Evolutionary conservation across 306 rosid genomes (phyloP).

Genomic region (Medicago arabica): DNA sequence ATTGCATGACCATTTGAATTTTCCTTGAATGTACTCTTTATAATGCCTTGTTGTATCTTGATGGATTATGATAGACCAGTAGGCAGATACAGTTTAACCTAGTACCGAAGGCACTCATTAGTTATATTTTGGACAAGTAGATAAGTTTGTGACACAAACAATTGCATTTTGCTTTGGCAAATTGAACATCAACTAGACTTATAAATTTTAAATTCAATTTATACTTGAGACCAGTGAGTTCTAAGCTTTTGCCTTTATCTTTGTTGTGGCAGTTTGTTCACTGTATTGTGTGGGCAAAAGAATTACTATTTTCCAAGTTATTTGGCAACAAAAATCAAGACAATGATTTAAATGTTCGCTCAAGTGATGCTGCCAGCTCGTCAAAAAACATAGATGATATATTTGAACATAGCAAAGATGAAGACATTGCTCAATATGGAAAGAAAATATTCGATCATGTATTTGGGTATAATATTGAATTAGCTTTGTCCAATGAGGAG

Average conservation of each 20-base stretch:
- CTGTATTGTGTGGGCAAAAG: slow-evolving; percentile 99
- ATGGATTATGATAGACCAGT: slow-evolving; percentile 22
- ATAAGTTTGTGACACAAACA: slow-evolving; percentile 8
- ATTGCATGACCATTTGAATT: no score
- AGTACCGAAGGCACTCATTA: slow-evolving; percentile 1
- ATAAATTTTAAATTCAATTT: slow-evolving; percentile 6
- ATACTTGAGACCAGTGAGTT: slow-evolving; percentile 18
- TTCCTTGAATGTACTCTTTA: background rate
- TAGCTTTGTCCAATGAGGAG: slow-evolving; percentile 88
- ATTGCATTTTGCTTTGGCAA: background rate
- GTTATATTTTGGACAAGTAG: background rate
- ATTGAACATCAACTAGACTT: slow-evolving; percentile 11
- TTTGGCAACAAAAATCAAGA: slow-evolving; percentile 95
- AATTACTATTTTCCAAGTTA: slow-evolving; percentile 87
- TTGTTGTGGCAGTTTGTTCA: slow-evolving; percentile 78
- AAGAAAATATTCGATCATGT: slow-evolving; percentile 93
- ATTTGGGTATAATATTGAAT: slow-evolving; percentile 91
- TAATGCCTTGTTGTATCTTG: slow-evolving; percentile 20
- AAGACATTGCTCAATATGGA: slow-evolving; percentile 87
- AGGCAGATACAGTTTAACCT: slow-evolving; percentile 8
- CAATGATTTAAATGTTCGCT: slow-evolving; percentile 88
- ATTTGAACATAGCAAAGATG: slow-evolving; percentile 78
- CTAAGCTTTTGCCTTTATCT: slow-evolving; percentile 14
- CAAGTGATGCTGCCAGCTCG: slow-evolving; percentile 84
- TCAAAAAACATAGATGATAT: slow-evolving; percentile 78